Evolutionary conservation across 208 protist genomes (phyloP).

Genomic region (Naegleria gruberi): DNA sequence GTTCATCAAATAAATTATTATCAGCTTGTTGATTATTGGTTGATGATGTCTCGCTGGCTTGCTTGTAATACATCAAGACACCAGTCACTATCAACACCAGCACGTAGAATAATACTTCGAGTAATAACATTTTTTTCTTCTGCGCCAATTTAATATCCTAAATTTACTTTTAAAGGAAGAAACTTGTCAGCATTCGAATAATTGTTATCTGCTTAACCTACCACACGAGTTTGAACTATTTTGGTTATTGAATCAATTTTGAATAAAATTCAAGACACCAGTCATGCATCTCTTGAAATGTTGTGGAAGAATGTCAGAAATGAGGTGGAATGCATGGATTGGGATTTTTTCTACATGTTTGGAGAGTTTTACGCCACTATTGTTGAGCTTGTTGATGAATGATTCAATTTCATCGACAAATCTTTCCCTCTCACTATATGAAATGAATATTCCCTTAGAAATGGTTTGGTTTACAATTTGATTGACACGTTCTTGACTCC

Average conservation of each 20-base stretch:
- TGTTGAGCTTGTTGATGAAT: neutral
- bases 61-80: too few relatives aligned
- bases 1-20: too few relatives aligned
- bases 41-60: too few relatives aligned
- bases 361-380: neutral
- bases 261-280: neutral
- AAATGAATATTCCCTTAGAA: neutral
- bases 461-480: neutral
- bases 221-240: neutral
- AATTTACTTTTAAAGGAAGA: too few relatives aligned
- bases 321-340: neutral
- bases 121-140: too few relatives aligned
- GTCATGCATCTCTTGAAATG: neutral
- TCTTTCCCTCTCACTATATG: neutral
- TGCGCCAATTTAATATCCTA: too few relatives aligned
- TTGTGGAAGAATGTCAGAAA: neutral
- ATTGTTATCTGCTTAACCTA: too few relatives aligned
- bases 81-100: too few relatives aligned
- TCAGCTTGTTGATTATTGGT: too few relatives aligned
- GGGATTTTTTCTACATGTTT: neutral
- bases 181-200: too few relatives aligned
- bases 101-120: too few relatives aligned
- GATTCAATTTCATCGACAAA: neutral
- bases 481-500: neutral
- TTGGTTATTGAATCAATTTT: neutral